Conservation (phyloP, 139 green algal genomes). For the Coelastrella sp. region DNA sequence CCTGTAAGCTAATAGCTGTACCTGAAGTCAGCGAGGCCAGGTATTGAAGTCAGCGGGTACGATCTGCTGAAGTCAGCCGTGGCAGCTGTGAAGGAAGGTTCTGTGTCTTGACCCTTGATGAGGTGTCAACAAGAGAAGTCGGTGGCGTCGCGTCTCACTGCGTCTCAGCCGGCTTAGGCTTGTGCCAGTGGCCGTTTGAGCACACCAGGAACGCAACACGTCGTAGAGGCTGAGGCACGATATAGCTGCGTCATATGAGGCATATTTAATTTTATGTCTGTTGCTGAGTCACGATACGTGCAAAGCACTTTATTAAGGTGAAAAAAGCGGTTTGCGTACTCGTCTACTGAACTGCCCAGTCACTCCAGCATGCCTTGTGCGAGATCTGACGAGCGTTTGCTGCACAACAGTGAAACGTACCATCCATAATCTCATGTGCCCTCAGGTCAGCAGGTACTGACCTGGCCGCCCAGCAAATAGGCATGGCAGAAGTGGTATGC, state of each 20-base stretch:
- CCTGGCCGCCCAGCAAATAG: slow-evolving; percentile 9
- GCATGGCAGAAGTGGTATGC: slow-evolving; percentile 4
- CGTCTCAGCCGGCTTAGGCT: neutral
- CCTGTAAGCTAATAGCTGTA: neutral
- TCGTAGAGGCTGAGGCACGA: neutral
- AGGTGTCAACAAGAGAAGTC: too few species aligned
- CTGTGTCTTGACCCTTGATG: too few species aligned
- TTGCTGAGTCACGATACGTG: neutral
- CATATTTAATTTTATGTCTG: neutral
- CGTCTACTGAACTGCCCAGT: neutral
- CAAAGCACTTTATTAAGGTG: neutral
- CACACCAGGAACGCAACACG: neutral
- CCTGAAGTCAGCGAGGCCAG: neutral
- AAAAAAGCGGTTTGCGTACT: neutral
- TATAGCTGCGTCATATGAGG: too few species aligned
- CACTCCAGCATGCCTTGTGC: neutral
- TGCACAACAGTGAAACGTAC: neutral
- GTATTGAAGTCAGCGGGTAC: neutral
- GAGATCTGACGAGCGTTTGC: neutral
- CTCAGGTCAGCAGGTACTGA: neutral
- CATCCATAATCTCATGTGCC: neutral
- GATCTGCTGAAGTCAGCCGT: too few species aligned
- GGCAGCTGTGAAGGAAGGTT: too few species aligned
- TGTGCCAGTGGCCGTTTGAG: neutral
- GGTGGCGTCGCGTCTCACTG: neutral